phyloP scores from a whole-genome alignment of 23 red algal species.

The Gracilaria domingensis region DNA sequence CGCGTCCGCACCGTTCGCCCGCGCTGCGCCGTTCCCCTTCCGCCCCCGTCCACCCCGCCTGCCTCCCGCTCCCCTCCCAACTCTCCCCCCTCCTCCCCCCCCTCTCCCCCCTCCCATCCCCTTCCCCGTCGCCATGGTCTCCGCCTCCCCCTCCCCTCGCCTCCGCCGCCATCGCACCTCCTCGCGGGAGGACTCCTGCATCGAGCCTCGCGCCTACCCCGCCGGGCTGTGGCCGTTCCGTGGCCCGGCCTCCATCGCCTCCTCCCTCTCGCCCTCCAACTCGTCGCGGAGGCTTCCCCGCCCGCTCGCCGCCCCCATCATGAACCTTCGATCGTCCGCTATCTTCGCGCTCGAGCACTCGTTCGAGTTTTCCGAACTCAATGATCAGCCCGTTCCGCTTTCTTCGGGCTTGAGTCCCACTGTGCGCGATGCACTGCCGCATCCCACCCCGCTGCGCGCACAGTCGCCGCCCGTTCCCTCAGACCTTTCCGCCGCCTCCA shows the following conservation, averaged over 20 bases:
- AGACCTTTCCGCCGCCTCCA: slow-evolving; percentile 58
- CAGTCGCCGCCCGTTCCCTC: slow-evolving; percentile 29
- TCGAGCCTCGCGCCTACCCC: slow-evolving; percentile 54
- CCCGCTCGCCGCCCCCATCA: slow-evolving; percentile 2
- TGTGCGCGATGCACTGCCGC: slow-evolving; percentile 41
- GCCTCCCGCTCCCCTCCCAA: neutral
- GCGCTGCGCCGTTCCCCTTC: neutral
- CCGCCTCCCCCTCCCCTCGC: slow-evolving; percentile 4
- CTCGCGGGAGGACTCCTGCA: slow-evolving; percentile 52
- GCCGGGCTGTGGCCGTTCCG: slow-evolving; percentile 51
- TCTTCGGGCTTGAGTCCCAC: slow-evolving; percentile 34
- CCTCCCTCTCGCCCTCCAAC: slow-evolving; percentile 9
- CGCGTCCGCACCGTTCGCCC: neutral
- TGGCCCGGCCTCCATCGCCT: slow-evolving; percentile 35
- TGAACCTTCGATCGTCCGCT: slow-evolving; percentile 29
- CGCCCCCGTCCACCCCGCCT: neutral
- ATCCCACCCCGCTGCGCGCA: slow-evolving; percentile 31
- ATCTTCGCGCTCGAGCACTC: slow-evolving; percentile 29
- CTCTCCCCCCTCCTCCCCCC: neutral
- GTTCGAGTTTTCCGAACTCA: slow-evolving; percentile 38
- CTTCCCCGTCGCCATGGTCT: slow-evolving; percentile 6
- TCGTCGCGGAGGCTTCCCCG: slow-evolving; percentile 38
- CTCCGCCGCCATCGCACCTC: slow-evolving; percentile 9
- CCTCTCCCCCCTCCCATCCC: neutral
- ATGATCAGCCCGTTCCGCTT: slow-evolving; percentile 19